phyloP scores from a whole-genome alignment of 148 eudicot species.

The Cornus florida region DNA sequence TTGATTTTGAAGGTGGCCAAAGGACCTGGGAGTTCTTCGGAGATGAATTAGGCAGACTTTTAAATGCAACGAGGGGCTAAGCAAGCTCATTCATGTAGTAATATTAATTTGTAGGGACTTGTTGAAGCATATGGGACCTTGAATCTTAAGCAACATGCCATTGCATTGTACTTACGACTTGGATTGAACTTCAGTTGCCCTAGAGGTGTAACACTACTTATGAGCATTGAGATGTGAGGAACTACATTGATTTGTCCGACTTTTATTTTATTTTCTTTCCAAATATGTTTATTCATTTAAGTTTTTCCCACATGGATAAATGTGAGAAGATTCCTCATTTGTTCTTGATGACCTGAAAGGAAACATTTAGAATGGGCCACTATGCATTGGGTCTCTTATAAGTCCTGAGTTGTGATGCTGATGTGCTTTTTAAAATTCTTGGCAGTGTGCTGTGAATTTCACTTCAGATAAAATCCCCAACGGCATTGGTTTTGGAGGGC shows the following conservation, averaged over 20 bases:
- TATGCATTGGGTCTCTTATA: background rate
- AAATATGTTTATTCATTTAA: background rate
- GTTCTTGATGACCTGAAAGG: background rate
- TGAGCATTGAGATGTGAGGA: no score
- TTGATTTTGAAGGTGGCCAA: no score
- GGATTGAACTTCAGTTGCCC: background rate
- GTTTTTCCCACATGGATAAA: background rate
- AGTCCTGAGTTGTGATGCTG: background rate
- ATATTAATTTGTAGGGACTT: background rate
- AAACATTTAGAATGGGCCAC: background rate
- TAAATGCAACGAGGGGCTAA: background rate
- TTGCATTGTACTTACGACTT: background rate
- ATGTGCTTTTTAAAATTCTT: background rate
- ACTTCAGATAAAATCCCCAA: constrained; percentile 85
- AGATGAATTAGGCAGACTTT: background rate
- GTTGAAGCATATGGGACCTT: background rate
- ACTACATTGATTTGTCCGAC: no score
- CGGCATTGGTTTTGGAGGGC: constrained; percentile 93
- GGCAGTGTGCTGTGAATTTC: constrained; percentile 80
- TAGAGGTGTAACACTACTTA: background rate
- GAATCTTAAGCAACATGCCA: background rate
- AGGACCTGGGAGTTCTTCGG: no score
- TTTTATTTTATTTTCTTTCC: no score
- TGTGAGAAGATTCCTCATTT: background rate
- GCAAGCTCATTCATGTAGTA: background rate